Evolutionary conservation across 2,329 filamentous ascomycete species (phyloP).

Genomic region (Aspergillus sp.): DNA sequence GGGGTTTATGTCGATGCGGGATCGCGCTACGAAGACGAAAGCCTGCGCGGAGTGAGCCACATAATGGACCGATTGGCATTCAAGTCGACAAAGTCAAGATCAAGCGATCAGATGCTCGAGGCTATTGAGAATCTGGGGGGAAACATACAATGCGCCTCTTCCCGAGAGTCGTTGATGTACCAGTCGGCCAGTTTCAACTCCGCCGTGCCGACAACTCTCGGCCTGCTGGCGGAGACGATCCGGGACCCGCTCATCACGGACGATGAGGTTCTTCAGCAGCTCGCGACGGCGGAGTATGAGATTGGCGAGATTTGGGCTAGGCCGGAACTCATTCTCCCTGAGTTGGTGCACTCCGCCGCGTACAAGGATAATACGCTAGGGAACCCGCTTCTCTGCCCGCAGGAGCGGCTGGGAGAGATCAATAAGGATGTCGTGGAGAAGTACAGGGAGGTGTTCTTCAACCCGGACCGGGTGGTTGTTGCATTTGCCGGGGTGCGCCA

Average conservation of each 20-base stretch:
- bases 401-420: conserved; percentile 69
- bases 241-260: conserved; percentile 76
- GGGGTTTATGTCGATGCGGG: conserved; percentile 94
- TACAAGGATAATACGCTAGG: conserved; percentile 95
- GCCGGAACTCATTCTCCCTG: conserved; percentile 88
- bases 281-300: conserved; percentile 89
- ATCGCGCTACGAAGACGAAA: conserved; percentile 82
- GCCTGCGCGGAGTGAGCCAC: conserved; percentile 81
- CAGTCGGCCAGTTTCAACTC: conserved; percentile 96
- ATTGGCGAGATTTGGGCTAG: conserved; percentile 97
- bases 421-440: conserved; percentile 61
- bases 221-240: conserved; percentile 85
- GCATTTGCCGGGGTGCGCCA: conserved; percentile 91
- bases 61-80: conserved; percentile 94
- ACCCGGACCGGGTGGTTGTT: conserved; percentile 83
- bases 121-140: conserved; percentile 79
- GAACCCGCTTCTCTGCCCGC: conserved; percentile 83
- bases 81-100: conserved; percentile 67
- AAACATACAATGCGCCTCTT: conserved; percentile 94
- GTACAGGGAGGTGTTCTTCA: conserved; percentile 77
- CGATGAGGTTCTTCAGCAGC: conserved; percentile 74
- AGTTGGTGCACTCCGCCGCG: conserved; percentile 88
- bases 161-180: conserved; percentile 95
- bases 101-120: conserved; percentile 78
- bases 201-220: conserved; percentile 72